These are phyloP conservation scores for Hygrocybe coccinea DNA, from an alignment of 768 basidiomycete species.

Conservation along the genomic window DNA sequence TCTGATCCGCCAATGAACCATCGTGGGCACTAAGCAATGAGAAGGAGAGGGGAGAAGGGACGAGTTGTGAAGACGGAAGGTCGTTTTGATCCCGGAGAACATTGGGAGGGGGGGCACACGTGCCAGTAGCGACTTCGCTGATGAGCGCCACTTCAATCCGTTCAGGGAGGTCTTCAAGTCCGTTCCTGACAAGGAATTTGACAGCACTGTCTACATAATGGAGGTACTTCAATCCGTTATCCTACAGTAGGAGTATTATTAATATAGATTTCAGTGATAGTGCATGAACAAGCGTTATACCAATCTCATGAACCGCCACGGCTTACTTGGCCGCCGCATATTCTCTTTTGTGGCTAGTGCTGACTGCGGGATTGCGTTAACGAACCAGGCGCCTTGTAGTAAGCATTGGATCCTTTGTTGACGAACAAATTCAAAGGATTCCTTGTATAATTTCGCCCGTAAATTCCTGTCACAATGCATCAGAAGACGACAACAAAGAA, in stretches of 20 bases:
- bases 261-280: neutral
- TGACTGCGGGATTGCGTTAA: conserved; percentile 62
- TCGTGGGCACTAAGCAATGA: conserved; percentile 67
- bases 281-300: conserved; percentile 35
- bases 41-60: conserved; percentile 68
- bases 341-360: conserved; percentile 45
- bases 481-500: conserved; percentile 1
- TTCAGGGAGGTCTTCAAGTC: conserved; percentile 84
- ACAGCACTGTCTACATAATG: conserved; percentile 79
- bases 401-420: conserved; percentile 87
- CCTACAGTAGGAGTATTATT: conserved; percentile 39
- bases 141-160: conserved; percentile 77
- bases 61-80: conserved; percentile 47
- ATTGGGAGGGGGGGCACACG: conserved; percentile 64
- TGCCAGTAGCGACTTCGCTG: conserved; percentile 73
- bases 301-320: conserved; percentile 85
- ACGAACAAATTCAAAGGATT: conserved; percentile 85
- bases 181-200: conserved; percentile 74
- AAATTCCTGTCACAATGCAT: conserved; percentile 56
- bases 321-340: conserved; percentile 52
- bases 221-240: conserved; percentile 71
- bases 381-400: conserved; percentile 88
- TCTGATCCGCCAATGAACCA: conserved; percentile 69
- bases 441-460: conserved; percentile 79
- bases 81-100: conserved; percentile 58